Percentiles rank a stretch among this genome's conserved stretches.
Conservation (phyloP, 73 alveolate species). For the Paramecium sonneborni region DNA sequence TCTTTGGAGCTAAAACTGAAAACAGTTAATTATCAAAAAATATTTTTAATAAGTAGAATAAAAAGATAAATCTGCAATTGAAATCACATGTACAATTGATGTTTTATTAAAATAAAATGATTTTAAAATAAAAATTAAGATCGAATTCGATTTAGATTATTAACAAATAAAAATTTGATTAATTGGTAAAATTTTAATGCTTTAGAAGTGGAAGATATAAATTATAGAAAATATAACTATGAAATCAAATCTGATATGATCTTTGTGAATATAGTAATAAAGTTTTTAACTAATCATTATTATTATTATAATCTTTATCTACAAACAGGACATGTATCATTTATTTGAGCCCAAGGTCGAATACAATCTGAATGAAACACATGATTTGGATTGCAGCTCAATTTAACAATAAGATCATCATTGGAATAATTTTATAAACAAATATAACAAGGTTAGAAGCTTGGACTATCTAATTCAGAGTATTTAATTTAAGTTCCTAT, state of each 20-base stretch:
- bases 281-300: constrained; percentile 15
- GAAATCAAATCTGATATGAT: not conserved
- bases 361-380: constrained; percentile 74
- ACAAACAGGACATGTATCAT: constrained; percentile 70
- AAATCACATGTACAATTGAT: not conserved
- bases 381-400: constrained; percentile 47
- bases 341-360: constrained; percentile 61
- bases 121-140: not conserved
- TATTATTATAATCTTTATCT: constrained; percentile 44
- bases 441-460: not conserved
- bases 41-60: not conserved
- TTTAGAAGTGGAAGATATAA: constrained; percentile 2
- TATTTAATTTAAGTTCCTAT: not conserved
- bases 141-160: not conserved
- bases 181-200: not conserved
- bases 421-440: not conserved
- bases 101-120: not conserved
- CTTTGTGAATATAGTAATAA: constrained; percentile 36
- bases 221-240: not conserved
- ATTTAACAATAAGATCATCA: not conserved
- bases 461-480: not conserved
- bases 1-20: not conserved
- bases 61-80: not conserved
- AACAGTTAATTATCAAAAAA: not conserved
- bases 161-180: not conserved